phyloP scores from a whole-genome alignment of 208 protist species.

The Leishmania aethiopica region DNA sequence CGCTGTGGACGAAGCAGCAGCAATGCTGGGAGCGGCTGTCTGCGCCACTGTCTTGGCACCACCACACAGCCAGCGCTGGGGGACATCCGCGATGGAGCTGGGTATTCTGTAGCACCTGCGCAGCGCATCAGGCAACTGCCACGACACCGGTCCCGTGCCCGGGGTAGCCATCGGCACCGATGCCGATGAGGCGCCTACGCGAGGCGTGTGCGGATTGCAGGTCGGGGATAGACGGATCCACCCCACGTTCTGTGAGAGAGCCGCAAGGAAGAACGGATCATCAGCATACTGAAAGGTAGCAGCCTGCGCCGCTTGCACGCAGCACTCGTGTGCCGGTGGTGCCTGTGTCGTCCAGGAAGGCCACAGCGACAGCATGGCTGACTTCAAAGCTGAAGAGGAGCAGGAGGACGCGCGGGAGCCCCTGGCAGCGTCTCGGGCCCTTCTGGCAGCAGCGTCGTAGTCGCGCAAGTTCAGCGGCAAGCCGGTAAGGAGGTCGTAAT shows the following conservation, averaged over 20 bases:
- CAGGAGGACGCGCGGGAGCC: background rate
- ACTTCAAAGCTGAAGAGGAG: background rate
- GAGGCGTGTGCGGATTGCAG: background rate
- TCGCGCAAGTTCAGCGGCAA: slow-evolving; percentile 9
- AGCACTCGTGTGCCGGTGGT: background rate
- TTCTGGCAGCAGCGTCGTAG: background rate
- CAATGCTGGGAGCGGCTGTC: background rate
- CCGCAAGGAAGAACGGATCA: slow-evolving; percentile 2
- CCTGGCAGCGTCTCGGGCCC: background rate
- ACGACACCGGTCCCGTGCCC: background rate
- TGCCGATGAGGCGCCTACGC: background rate
- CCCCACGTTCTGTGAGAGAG: slow-evolving; percentile 8
- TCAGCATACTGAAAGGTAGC: background rate
- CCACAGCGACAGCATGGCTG: background rate
- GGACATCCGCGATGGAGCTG: background rate
- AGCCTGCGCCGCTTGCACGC: background rate
- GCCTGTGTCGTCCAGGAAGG: background rate
- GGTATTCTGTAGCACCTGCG: slow-evolving; percentile 4
- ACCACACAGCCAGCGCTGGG: slow-evolving; percentile 2
- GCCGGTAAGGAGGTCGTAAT: slow-evolving; percentile 23
- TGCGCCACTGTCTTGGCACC: background rate
- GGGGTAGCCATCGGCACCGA: background rate
- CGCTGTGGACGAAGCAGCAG: background rate
- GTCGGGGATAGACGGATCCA: slow-evolving; percentile 15
- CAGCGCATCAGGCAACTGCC: slow-evolving; percentile 6